These are phyloP conservation scores for Calocybe gangraenosa DNA, from an alignment of 768 basidiomycete species.

Conservation along the genomic window DNA sequence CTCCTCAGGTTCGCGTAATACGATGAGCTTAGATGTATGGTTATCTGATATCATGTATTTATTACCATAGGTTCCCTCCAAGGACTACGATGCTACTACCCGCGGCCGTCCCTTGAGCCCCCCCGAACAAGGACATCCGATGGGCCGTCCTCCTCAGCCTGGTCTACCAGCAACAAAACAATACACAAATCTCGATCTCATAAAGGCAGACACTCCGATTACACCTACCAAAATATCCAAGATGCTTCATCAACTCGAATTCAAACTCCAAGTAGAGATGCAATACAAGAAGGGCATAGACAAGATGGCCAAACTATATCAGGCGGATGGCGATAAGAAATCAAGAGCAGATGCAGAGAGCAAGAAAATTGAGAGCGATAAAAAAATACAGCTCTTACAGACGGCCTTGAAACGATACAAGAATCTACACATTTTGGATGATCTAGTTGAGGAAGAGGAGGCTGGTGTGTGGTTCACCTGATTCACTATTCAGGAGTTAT, in stretches of 20 bases:
- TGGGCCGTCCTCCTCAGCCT: slow-evolving; percentile 31
- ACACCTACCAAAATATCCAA: slow-evolving; percentile 94
- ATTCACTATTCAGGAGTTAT: neutral
- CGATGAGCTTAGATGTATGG: too few relatives aligned
- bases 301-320: slow-evolving; percentile 97
- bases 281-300: slow-evolving; percentile 98
- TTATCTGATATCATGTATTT: neutral
- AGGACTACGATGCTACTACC: slow-evolving; percentile 40
- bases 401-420: slow-evolving; percentile 94
- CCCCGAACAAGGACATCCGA: slow-evolving; percentile 32
- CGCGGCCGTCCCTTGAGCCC: slow-evolving; percentile 32
- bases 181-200: slow-evolving; percentile 86
- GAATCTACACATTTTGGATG: slow-evolving; percentile 91
- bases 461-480: slow-evolving; percentile 36
- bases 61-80: slow-evolving; percentile 44
- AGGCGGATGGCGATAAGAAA: slow-evolving; percentile 96
- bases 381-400: slow-evolving; percentile 91
- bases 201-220: slow-evolving; percentile 96
- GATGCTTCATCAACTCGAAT: slow-evolving; percentile 98
- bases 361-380: slow-evolving; percentile 92
- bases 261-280: slow-evolving; percentile 97
- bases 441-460: slow-evolving; percentile 85
- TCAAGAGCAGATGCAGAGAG: slow-evolving; percentile 89
- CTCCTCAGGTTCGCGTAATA: slow-evolving; percentile 35
- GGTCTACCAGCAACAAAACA: slow-evolving; percentile 52